A percentile compares a stretch with the other conserved stretches of the same genome.
These are phyloP conservation scores for Inga leiocalycina DNA, from an alignment of 306 rosid genomes.

Conservation along the genomic window DNA sequence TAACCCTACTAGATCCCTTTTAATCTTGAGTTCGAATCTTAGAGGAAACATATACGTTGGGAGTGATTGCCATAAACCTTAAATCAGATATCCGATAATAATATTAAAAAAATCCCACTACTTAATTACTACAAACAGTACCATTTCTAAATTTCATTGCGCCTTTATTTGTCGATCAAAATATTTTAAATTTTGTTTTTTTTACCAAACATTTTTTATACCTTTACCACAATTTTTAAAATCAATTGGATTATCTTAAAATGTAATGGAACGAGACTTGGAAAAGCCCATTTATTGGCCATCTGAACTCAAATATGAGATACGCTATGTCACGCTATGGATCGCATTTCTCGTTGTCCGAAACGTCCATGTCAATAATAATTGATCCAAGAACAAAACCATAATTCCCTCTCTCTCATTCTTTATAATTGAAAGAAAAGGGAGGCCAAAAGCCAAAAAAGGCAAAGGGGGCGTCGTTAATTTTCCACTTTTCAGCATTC, in stretches of 20 bases:
- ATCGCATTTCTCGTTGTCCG: neutral
- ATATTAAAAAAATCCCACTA: too few species aligned
- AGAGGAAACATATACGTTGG: too few species aligned
- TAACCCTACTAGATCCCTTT: too few species aligned
- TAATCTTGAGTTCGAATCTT: too few species aligned
- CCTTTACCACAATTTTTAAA: too few species aligned
- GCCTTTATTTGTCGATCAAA: too few species aligned
- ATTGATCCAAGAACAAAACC: neutral
- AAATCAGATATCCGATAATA: too few species aligned
- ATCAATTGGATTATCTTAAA: neutral
- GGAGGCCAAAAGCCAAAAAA: neutral
- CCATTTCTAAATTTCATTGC: too few species aligned
- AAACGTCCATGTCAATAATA: neutral
- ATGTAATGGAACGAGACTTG: neutral
- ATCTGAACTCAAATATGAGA: neutral
- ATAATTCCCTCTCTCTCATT: neutral
- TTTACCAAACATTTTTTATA: too few species aligned
- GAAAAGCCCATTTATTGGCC: neutral
- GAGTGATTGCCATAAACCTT: too few species aligned
- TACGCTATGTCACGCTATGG: neutral
- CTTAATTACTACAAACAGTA: too few species aligned
- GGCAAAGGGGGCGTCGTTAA: neutral
- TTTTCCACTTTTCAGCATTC: constrained; percentile 22
- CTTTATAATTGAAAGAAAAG: constrained; percentile 7
- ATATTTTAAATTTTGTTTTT: too few species aligned